Base-by-base conservation (phyloP, 441 rosid species). In the Daphne laureola region DNA sequence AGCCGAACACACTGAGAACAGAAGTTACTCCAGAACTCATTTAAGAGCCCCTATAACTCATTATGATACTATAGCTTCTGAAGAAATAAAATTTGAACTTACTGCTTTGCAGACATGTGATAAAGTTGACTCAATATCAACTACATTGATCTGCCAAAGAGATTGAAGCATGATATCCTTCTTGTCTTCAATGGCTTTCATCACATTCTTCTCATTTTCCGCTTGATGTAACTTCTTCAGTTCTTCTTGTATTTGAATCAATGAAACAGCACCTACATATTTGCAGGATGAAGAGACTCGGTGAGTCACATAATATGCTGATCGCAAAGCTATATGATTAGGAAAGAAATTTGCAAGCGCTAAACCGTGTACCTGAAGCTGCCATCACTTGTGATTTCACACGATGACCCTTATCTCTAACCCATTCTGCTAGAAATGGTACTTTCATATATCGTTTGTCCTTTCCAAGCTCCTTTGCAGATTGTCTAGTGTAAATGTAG, bases 391-490 rank as follows among this genome's bases (percentile, higher is more conserved):
- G 95, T 16, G 97, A 90, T 61, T 90, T 90, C 48, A 90, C 77
- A 53, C 42, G 66, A 68, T 90, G 97, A 49, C 95, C 95, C 62
- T 87, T 90, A 64, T 84, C 87, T 25, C 95, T 79, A 45, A 84
- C 97, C 97, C 97, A 90, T 59, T 90, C 93, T 14, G 89, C 89
- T 69, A 90, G 71, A 72, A 80, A 89, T 6, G 97, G 97, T 14
- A 89, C 95, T 63, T 76, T 86, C 95, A 84, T 86, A 50, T 66
- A 79, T 23, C 88, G 78, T 66, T 61, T 90, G 67, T 90, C 93
- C 68, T 81, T 90, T 40, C 95, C 95, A 14, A 90, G 78, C 73
- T 90, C 95, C 67, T 53, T 84, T 14, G 93, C 74, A 61, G 93
- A 90, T 81, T 82, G 76, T 64, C 97, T 83, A 0, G 84, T 79